Base-by-base conservation (phyloP, 768 basidiomycete genomes). In the Trametes elegans region DNA sequence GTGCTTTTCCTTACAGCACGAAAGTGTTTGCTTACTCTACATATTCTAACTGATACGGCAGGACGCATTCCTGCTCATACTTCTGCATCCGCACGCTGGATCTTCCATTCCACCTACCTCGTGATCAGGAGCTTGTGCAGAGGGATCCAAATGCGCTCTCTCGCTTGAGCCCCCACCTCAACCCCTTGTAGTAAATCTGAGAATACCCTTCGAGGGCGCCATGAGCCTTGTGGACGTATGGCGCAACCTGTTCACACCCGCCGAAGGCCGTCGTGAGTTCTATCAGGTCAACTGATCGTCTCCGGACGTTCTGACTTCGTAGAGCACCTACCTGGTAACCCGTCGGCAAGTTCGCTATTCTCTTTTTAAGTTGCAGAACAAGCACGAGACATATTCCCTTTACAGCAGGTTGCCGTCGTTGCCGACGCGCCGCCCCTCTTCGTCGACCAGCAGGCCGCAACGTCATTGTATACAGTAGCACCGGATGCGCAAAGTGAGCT, bases 381-480 rank as follows among this genome's bases (percentile, higher is more conserved):
- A 31, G 38, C 36, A 24, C 45, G 27, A 31, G n/a, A 39, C 18
- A n/a, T 5, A 21, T 27, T 24, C 23, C 31, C 44, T 16, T 11
- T 46, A 32, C 41, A 53, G 34, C 47, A 52, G 18, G 14, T 10
- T 7, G 40, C 32, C 7, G 41, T 40, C 46, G 43, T 53, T 52
- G 44, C 38, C n/a, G 36, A 47, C 50, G 50, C 45, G 7, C 56
- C 49, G 49, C 44, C 49, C 23, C 50, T 24, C 56, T 50, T 52
- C 23, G 16, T 29, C 4, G 46, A 47, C n/a, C n/a, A n/a, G 5
- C 50, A 42, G 18, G 44, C 45, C 27, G 43, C 46, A 29, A 39
- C 42, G 36, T 57, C 48, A 50, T 44, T 36, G 27, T 26, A 40
- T 57, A 16, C 27, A 51, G 56, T 14, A 13, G 16, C 27, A 34